Base-by-base conservation (phyloP, 169 alveolate genomes). In the Plasmodium knowlesi region DNA sequence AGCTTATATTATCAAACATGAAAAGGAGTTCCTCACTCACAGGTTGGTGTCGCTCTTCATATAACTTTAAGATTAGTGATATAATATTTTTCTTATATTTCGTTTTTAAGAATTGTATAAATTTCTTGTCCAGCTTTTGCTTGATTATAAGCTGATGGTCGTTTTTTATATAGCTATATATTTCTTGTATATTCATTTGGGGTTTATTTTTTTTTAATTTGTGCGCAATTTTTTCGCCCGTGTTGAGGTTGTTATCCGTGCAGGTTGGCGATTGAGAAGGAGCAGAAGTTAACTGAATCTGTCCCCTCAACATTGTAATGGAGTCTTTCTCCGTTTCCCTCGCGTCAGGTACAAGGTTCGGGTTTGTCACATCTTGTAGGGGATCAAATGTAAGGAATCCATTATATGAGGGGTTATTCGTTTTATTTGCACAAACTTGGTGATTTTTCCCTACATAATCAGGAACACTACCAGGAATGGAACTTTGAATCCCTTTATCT, bases 91-190 rank as follows among this genome's bases (percentile, higher is more conserved):
- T 85, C 79, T 85, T 85, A 88, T 88, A 88, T 25, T 88, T 61
- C 43, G 88, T 78, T 32, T 30, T 78, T 67, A 88, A 79, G 53
- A 88, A 88, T 6, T 78, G 41, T 78, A 80, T 72, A 28, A 88
- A 88, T 78, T 88, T 78, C 79, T 79, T 61, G 82, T 88, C 94
- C 43, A 88, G 41, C 30, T 88, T 88, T 14, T 88, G 53, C 73
- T 88, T 88, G 14, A 88, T 88, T 54, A 88, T 88, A 67, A 88
- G 94, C 37, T 78, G 82, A 61, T 88, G 50, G 46, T 88, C 94
- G 81, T 88, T 88, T 88, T 88, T 88, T 67, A 88, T 88, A 39
- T 37, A 88, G 30, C 72, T 16, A 16, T 88, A 39, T 78, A 88
- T 80, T 76, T 88, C 90, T 88, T 79, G 83, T 39, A 88, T 88